Percentiles rank a stretch among this genome's conserved stretches.
Evolutionary conservation across 192 early-diverging fungal genomes (phyloP).

Genomic region (Kickxella alabastrina): DNA sequence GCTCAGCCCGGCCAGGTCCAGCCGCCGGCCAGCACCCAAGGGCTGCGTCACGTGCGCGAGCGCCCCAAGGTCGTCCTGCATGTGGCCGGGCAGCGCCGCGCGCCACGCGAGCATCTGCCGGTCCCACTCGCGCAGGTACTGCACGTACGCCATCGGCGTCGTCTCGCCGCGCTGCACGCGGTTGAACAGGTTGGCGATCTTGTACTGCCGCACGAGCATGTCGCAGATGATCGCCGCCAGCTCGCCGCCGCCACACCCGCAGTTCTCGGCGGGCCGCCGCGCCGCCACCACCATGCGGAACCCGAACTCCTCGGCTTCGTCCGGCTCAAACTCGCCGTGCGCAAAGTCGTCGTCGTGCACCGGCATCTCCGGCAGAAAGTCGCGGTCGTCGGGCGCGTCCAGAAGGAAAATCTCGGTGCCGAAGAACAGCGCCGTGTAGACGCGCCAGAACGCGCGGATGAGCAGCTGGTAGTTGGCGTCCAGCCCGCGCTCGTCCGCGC

Average conservation of each 20-base stretch:
- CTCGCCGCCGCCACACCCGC: slow-evolving; percentile 30
- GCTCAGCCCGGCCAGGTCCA: slow-evolving; percentile 44
- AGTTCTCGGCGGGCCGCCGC: slow-evolving; percentile 15
- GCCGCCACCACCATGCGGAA: slow-evolving; percentile 34
- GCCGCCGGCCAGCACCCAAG: slow-evolving; percentile 34
- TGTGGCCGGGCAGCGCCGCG: slow-evolving; percentile 23
- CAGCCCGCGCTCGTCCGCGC: slow-evolving; percentile 12
- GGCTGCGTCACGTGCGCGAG: slow-evolving; percentile 45
- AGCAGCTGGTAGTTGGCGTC: slow-evolving; percentile 50
- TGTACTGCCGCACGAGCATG: slow-evolving; percentile 43
- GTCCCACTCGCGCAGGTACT: slow-evolving; percentile 49
- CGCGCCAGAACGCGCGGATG: slow-evolving; percentile 45
- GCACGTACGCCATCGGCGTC: slow-evolving; percentile 31
- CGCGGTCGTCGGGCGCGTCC: slow-evolving; percentile 49
- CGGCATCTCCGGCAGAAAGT: slow-evolving; percentile 48
- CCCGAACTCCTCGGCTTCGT: slow-evolving; percentile 39
- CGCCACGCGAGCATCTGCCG: slow-evolving; percentile 52
- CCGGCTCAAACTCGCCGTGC: slow-evolving; percentile 41
- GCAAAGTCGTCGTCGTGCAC: slow-evolving; percentile 39
- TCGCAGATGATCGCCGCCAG: slow-evolving; percentile 39
- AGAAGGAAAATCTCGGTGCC: slow-evolving; percentile 47
- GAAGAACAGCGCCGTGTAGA: slow-evolving; percentile 41
- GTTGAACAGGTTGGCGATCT: slow-evolving; percentile 49
- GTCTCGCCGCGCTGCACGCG: slow-evolving; percentile 45
- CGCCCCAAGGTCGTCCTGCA: slow-evolving; percentile 26